Percentiles rank a stretch among this genome's conserved stretches.
Conservation (phyloP, 805 yeast genomes). For the Ogataea salicorniae region DNA sequence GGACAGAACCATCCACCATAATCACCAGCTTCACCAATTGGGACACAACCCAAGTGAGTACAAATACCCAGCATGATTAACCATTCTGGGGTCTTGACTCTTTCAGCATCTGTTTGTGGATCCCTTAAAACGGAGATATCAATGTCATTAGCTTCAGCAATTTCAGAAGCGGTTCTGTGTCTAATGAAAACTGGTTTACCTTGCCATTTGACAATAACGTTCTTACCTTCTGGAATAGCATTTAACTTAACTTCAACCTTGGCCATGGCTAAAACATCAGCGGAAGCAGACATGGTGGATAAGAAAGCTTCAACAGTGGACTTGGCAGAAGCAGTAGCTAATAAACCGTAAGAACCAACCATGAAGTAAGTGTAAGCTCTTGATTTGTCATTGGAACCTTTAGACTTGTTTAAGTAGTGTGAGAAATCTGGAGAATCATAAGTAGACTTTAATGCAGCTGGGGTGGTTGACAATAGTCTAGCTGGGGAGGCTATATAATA, state of each 20-base stretch:
- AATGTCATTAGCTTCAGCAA: conserved; percentile 86
- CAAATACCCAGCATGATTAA: conserved; percentile 98
- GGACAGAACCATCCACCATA: conserved; percentile 99
- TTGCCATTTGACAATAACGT: conserved; percentile 98
- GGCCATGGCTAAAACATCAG: conserved; percentile 99
- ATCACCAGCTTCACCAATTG: conserved; percentile 99
- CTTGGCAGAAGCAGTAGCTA: conserved; percentile 92
- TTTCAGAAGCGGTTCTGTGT: conserved; percentile 93
- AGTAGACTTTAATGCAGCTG: conserved; percentile 57
- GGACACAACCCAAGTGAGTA: conserved; percentile 99
- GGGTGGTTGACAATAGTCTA: conserved; percentile 48
- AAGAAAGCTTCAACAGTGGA: conserved; percentile 92
- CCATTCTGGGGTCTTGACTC: conserved; percentile 98
- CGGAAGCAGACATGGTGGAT: conserved; percentile 93
- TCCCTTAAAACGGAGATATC: conserved; percentile 80
- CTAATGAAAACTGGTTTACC: conserved; percentile 99
- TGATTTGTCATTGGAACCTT: conserved; percentile 61
- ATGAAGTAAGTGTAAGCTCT: conserved; percentile 93
- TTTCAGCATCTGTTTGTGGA: conserved; percentile 88
- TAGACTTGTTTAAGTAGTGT: conserved; percentile 66
- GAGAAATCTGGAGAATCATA: conserved; percentile 91
- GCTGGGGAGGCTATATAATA: conserved; percentile 25
- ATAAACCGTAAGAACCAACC: conserved; percentile 92
- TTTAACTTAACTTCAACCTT: conserved; percentile 95
- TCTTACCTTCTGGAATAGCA: conserved; percentile 95